phyloP scores from a whole-genome alignment of 2,329 filamentous ascomycete genomes.

The Phialocephala subalpina region DNA sequence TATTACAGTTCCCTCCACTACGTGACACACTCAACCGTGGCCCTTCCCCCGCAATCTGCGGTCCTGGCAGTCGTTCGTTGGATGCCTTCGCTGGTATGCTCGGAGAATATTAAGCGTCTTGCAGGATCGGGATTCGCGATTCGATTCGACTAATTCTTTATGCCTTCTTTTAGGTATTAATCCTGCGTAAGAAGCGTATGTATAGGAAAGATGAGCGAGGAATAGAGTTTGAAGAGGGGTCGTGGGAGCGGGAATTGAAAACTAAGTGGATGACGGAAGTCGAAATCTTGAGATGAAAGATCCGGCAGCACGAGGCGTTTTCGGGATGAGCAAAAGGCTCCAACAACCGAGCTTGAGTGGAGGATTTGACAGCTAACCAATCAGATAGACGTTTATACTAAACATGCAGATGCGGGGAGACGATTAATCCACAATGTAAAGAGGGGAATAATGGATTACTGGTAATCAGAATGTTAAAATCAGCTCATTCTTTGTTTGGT shows the following conservation, averaged over 20 bases:
- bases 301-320: conserved; percentile 8
- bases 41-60: not conserved
- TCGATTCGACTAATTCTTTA: conserved; percentile 12
- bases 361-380: conserved; percentile 19
- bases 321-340: conserved; percentile 19
- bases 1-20: not conserved
- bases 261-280: conserved; percentile 25
- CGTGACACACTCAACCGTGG: not conserved
- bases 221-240: conserved; percentile 3
- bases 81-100: conserved; percentile 9
- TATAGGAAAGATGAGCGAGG: conserved; percentile 1
- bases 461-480: not conserved
- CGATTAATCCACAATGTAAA: conserved; percentile 3
- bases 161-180: not conserved
- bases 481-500: conserved; percentile 14
- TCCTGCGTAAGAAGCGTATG: not conserved
- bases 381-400: conserved; percentile 14
- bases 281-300: conserved; percentile 8
- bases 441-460: not conserved
- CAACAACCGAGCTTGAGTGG: conserved; percentile 8
- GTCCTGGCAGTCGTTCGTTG: not conserved
- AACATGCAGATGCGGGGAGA: conserved; percentile 18
- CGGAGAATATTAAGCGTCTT: conserved; percentile 13
- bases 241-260: not conserved
- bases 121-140: not conserved